phyloP scores from a whole-genome alignment of 2,329 filamentous ascomycete species.

The Aspergillus fumigatiaffinis region DNA sequence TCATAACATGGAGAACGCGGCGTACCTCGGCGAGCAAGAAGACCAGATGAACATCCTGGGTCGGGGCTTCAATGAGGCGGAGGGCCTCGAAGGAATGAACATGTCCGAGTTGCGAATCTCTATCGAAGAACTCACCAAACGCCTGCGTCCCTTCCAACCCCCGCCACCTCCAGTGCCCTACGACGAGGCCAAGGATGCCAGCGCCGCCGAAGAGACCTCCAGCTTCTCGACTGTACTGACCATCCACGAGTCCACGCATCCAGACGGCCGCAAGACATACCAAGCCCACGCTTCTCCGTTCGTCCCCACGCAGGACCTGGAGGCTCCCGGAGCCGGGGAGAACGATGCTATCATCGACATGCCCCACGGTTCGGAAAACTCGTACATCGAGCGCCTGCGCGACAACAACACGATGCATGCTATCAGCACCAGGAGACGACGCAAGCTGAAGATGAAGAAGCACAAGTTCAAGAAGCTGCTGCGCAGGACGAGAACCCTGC shows the following conservation, averaged over 20 bases:
- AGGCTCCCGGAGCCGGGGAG: constrained; percentile 29
- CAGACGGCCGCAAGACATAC: constrained; percentile 50
- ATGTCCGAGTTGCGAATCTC: constrained; percentile 61
- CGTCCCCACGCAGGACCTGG: constrained; percentile 38
- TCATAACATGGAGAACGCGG: constrained; percentile 40
- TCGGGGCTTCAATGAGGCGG: constrained; percentile 19
- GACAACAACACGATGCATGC: constrained; percentile 61
- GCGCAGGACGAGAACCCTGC: constrained; percentile 82
- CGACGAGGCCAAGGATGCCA: constrained; percentile 36
- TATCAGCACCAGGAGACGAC: constrained; percentile 86
- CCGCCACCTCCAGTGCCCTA: constrained; percentile 73
- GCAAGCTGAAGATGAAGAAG: constrained; percentile 99
- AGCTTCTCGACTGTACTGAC: constrained; percentile 49
- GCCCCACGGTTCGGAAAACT: constrained; percentile 40
- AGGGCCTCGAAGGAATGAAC: constrained; percentile 44
- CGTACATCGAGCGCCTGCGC: constrained; percentile 68
- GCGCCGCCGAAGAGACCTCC: constrained; percentile 35
- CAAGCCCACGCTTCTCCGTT: constrained; percentile 50
- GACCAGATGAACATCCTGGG: constrained; percentile 30
- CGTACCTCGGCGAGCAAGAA: constrained; percentile 32
- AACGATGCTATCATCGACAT: constrained; percentile 52
- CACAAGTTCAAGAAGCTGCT: constrained; percentile 99
- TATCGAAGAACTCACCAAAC: constrained; percentile 64
- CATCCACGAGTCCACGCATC: constrained; percentile 50
- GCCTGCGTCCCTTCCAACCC: constrained; percentile 75